Evolutionary conservation across 2,329 filamentous ascomycete species (phyloP), one percentile per base, ranked within the genome.

Genomic region (Graphilbum sp.): DNA sequence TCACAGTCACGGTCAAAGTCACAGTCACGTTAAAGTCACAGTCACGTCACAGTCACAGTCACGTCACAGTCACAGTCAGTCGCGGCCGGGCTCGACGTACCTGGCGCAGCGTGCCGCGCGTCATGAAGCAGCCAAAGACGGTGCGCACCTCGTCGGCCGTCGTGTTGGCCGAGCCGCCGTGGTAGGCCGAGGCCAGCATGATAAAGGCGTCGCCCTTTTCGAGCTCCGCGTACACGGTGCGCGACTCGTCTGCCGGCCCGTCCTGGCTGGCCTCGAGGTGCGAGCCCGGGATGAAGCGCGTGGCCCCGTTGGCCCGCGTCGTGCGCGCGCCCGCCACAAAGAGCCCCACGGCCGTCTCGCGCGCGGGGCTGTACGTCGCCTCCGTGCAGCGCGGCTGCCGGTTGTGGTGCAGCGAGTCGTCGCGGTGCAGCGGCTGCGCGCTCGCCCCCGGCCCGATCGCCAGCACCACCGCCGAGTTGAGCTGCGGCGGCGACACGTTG

Each of bases 281-380:
- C n/a, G 46, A 51, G 0, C 56, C 53, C 2, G 57, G 57, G 21
- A 60, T 50, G 39, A 58, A 50, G 6, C 53, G 44, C 7, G 56
- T 59, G 15, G 55, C 57, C 2, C 57, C 56, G 40, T 59, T 59
- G n/a, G 46, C 36, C 6, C 41, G 42, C 1, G 54, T 58, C 5
- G 38, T 42, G 35, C 36, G 29, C 37, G 50, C 55, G 7, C 47
- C 56, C 0, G 52, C 56, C 7, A 59, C 51, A 39, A 59, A 58
- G 21, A 57, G 49, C 24, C 54, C 51, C 20, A 52, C 46, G 5
- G 43, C 47, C 12, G 43, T 41, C 37, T 53, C 52, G 1, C 47
- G 45, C 32, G 47, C 49, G 3, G 50, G 25, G 8, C 20, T n/a
- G 35, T 44, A 23, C 18, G 32, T 20, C 10, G 15, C 20, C 12